Base-by-base conservation (phyloP, 2,329 filamentous ascomycete genomes). In the Ceratocystis diversiconidia region DNA sequence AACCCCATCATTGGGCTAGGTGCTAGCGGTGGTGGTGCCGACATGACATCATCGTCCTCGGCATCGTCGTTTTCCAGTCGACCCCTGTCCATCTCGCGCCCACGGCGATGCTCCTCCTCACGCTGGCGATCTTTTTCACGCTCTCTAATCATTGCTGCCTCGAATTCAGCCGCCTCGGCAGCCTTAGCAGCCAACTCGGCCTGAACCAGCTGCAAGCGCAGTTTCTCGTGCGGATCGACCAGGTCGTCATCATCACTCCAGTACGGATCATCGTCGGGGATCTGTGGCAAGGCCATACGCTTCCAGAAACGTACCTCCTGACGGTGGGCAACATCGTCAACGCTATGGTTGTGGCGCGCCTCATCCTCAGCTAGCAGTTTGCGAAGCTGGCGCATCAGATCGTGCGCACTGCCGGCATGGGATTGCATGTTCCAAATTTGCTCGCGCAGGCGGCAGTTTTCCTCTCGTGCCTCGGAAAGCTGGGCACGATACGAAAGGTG, bases 401-500 rank as follows among this genome's bases (percentile, higher is more conserved):
- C 80, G 71, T 85, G 86, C 25, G 83, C 84, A 12, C 75, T 76
- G 60, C 78, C 78, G 28, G 85, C 84, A 69, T 83, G 80, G 50
- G 79, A 78, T 71, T 85, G 82, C 82, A 86, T 85, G 70, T 85
- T 82, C 79, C 83, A 85, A 70, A 87, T 85, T 73, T 86, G 83
- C 70, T 85, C 82, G 63, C 84, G 82, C 63, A 87, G 78, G 1
- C 79, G 78, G 68, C 78, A 78, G 71, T 87, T 87, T 75, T 86
- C 84, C 69, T 81, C 81, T 3, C 85, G 83, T 60, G 84, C 83
- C 71, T 85, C 83, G 69, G 83, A 83, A 46, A 87, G 79, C 74
- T 87, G 85, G 30, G 79, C 75, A 6, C 85, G 82, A 76, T 87
- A 87, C 67, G 81, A 85, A 65, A 80, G 82, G 75, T 87, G 85